Conservation (phyloP, 139 green algal species). For the Nannochloris sp. region DNA sequence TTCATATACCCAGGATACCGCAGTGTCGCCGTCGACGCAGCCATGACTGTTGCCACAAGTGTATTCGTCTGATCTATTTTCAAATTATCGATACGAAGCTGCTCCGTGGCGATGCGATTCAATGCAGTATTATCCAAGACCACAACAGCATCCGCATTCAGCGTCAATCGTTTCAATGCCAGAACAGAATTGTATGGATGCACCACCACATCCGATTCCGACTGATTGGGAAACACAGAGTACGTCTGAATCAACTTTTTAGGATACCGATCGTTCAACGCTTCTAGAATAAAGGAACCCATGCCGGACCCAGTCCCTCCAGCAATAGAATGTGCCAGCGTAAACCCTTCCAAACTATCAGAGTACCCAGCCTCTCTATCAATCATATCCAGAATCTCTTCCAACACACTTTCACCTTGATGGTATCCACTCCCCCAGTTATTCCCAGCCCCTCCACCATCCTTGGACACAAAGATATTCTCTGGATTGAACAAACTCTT, state of each 20-base stretch:
- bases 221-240: slow-evolving; percentile 96
- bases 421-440: slow-evolving; percentile 96
- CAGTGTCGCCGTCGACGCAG: slow-evolving; percentile 91
- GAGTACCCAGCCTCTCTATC: slow-evolving; percentile 95
- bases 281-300: slow-evolving; percentile 95
- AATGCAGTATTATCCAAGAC: slow-evolving; percentile 85
- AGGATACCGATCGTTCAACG: slow-evolving; percentile 84
- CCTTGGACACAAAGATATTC: slow-evolving; percentile 89
- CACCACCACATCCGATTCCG: slow-evolving; percentile 94
- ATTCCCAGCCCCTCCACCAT: slow-evolving; percentile 96
- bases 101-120: slow-evolving; percentile 68
- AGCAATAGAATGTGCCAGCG: slow-evolving; percentile 93
- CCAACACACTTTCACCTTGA: slow-evolving; percentile 80
- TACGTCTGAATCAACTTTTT: slow-evolving; percentile 97
- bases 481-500: slow-evolving; percentile 96
- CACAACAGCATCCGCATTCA: slow-evolving; percentile 81
- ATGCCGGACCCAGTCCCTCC: slow-evolving; percentile 94
- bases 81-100: slow-evolving; percentile 51
- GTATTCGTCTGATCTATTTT: slow-evolving; percentile 87
- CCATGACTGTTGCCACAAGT: slow-evolving; percentile 97
- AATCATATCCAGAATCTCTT: slow-evolving; percentile 98
- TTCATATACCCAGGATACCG: slow-evolving; percentile 99
- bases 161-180: slow-evolving; percentile 91
- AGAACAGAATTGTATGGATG: slow-evolving; percentile 99
- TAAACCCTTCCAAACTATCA: slow-evolving; percentile 96